These are phyloP conservation scores for Pneumocystis oryctolagi DNA, from an alignment of 1,139 yeast species.

Conservation along the genomic window DNA sequence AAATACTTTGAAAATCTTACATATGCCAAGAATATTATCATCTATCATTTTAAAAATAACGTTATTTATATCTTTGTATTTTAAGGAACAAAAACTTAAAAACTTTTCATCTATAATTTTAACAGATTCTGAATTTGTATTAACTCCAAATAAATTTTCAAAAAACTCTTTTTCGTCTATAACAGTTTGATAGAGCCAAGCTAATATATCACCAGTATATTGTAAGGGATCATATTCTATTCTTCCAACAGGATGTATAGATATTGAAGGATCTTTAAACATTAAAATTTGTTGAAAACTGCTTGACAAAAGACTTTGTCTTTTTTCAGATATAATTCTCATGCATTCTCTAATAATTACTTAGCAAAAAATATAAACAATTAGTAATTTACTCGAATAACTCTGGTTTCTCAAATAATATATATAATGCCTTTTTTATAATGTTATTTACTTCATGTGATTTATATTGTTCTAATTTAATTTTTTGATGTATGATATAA, in stretches of 20 bases:
- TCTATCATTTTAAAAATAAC: background rate
- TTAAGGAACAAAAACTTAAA: background rate
- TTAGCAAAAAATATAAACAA: background rate
- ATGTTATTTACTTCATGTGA: constrained; percentile 8
- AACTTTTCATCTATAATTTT: background rate
- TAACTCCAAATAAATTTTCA: constrained; percentile 32
- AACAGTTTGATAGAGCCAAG: constrained; percentile 76
- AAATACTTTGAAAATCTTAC: constrained; percentile 3
- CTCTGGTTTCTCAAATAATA: constrained; percentile 27
- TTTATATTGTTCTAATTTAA: constrained; percentile 18
- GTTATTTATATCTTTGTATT: background rate
- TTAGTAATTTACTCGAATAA: constrained; percentile 19
- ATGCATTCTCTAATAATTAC: constrained; percentile 16
- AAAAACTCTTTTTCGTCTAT: constrained; percentile 78
- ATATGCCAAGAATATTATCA: constrained; percentile 1
- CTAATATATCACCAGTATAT: constrained; percentile 74
- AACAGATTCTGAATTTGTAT: background rate
- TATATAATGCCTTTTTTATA: constrained; percentile 21
- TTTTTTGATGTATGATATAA: constrained; percentile 26
- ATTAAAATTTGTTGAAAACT: background rate
- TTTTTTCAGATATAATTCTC: constrained; percentile 13
- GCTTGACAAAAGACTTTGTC: constrained; percentile 13
- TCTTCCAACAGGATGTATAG: constrained; percentile 40
- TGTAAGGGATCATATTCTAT: constrained; percentile 70
- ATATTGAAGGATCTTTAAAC: background rate